Evolutionary conservation across 2,329 filamentous ascomycete genomes (phyloP), one percentile per base, ranked within the genome.

Genomic region (Penicillium fuscoglaucum): DNA sequence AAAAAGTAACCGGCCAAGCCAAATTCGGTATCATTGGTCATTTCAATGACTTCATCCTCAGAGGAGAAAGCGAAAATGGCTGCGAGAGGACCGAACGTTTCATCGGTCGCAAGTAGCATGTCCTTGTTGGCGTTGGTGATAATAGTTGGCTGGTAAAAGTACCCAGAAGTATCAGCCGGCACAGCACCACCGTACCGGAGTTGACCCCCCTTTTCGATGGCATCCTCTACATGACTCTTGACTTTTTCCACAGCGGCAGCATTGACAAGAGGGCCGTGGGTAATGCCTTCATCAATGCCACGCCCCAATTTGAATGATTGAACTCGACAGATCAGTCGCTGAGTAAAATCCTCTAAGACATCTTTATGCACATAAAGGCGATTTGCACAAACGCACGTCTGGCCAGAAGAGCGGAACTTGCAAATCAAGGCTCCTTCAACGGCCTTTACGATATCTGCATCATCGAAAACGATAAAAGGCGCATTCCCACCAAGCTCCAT

Each of bases 401-500:
- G 66, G 5, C 65, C 64, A 6, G 51, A 50, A 9, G 41, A 26
- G 28, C 40, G 37, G 26, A 49, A 53, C 28, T 61, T 61, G 8
- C 17, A 26, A 21, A 58, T 28, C 4, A 62, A 56, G 0, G 58
- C 44, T n/a, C 50, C 53, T 19, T 51, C 45, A 15, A 63, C 57
- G 1, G 65, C 62, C 13, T 51, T 45, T 1, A 62, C 58, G 1
- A 70, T 44, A 33, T 70, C 58, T 17, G 65, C 64, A 48, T 70
- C 68, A 0, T 66, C 52, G 58, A 26, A 26, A 26, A 26, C 24
- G 24, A 26, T 26, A 26, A 26, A 26, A 26, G 24, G 24, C 24
- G 24, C 58, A 15, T 71, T 71, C 2, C 68, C 68, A 7, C 68
- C 63, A 7, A 69, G 57, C 47, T 71, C 68, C 15, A 71, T 59